Percentiles rank a stretch among this genome's conserved stretches.
These are phyloP conservation scores for Thinopyrum elongatum DNA, from an alignment of 176 grass and related monocot genomes.

Conservation along the genomic window DNA sequence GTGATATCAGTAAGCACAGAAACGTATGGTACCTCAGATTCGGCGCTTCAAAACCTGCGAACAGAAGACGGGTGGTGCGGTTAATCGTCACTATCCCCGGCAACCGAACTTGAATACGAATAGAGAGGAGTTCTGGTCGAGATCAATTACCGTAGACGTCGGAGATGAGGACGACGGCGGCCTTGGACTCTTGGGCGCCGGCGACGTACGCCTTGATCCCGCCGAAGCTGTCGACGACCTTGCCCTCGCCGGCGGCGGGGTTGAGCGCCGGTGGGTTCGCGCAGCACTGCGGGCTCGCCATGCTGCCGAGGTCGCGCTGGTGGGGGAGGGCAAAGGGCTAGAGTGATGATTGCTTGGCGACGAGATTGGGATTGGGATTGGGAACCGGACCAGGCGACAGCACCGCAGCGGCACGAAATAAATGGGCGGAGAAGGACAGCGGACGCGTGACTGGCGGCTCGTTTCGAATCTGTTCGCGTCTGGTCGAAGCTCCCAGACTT, in stretches of 20 bases:
- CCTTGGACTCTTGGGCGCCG: conserved; percentile 40
- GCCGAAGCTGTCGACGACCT: conserved; percentile 70
- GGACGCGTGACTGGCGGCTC: neutral
- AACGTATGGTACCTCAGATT: conserved; percentile 48
- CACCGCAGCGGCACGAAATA: neutral
- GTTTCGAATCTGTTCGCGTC: neutral
- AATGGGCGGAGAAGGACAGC: neutral
- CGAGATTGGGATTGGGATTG: neutral
- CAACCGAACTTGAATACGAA: too few relatives aligned
- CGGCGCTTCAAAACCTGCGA: conserved; percentile 37
- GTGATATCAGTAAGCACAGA: neutral
- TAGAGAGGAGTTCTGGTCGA: neutral
- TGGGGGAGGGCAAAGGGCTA: neutral
- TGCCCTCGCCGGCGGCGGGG: conserved; percentile 49
- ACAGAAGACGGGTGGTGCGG: neutral
- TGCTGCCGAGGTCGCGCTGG: neutral
- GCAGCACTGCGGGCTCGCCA: conserved; percentile 81
- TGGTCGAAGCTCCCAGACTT: neutral
- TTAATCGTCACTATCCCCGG: neutral
- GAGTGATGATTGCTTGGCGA: neutral
- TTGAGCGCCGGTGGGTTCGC: conserved; percentile 50
- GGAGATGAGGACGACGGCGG: conserved; percentile 66
- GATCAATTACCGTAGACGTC: conserved; percentile 57
- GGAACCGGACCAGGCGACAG: neutral
- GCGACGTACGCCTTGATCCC: conserved; percentile 63